Conservation (phyloP, 495 filamentous ascomycete genomes). For the Penicillium desertorum region DNA sequence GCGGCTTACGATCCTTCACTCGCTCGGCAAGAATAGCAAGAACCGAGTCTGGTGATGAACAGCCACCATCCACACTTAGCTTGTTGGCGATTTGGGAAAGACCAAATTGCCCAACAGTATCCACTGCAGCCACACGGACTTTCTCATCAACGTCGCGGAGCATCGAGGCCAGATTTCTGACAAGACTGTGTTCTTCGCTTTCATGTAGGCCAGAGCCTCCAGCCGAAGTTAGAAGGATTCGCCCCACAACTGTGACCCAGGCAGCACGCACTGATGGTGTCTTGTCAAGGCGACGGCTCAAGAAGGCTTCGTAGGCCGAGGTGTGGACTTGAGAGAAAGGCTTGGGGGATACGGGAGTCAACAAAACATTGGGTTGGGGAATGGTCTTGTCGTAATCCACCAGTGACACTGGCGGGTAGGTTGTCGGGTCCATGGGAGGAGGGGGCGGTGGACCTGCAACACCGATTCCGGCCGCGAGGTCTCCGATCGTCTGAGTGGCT, state of each 20-base stretch:
- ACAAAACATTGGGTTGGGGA: slow-evolving; percentile 62
- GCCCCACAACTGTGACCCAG: slow-evolving; percentile 81
- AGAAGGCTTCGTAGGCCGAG: slow-evolving; percentile 75
- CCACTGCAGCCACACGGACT: slow-evolving; percentile 83
- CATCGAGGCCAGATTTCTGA: slow-evolving; percentile 73
- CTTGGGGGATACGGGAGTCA: slow-evolving; percentile 75
- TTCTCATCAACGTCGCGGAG: slow-evolving; percentile 86
- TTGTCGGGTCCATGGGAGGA: slow-evolving; percentile 70
- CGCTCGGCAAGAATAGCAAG: slow-evolving; percentile 81
- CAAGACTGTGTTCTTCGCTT: slow-evolving; percentile 69
- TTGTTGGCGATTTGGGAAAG: slow-evolving; percentile 78
- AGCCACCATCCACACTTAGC: slow-evolving; percentile 69
- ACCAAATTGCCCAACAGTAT: slow-evolving; percentile 72
- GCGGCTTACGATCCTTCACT: slow-evolving; percentile 79
- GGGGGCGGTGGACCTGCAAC: slow-evolving; percentile 78
- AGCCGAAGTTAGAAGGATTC: slow-evolving; percentile 79
- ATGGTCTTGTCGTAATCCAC: slow-evolving; percentile 53
- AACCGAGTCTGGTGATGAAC: slow-evolving; percentile 66
- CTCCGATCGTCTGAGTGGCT: slow-evolving; percentile 89
- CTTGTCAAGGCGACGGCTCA: slow-evolving; percentile 83
- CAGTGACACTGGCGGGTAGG: slow-evolving; percentile 74
- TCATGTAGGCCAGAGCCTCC: slow-evolving; percentile 80
- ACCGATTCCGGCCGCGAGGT: slow-evolving; percentile 88
- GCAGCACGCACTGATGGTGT: slow-evolving; percentile 72
- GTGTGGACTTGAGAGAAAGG: slow-evolving; percentile 79